Evolutionary conservation across 495 filamentous ascomycete species (phyloP).

Genomic region (Aspergillus heteromorphus): DNA sequence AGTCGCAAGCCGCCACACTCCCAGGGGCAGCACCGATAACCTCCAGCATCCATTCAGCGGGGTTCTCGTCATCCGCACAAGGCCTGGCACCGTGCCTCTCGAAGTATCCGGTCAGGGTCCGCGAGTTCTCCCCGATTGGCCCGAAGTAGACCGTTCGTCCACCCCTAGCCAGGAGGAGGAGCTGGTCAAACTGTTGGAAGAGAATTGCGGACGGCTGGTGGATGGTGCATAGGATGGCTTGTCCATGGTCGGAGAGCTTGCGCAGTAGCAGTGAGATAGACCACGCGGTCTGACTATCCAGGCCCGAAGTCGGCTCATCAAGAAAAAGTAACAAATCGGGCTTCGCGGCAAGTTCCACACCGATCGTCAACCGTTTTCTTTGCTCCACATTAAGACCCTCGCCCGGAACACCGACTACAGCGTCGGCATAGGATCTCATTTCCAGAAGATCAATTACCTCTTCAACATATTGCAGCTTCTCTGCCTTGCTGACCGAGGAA

Average conservation of each 20-base stretch:
- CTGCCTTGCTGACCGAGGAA: constrained; percentile 54
- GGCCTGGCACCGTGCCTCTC: constrained; percentile 59
- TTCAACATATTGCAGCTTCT: constrained; percentile 85
- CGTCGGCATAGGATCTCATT: constrained; percentile 82
- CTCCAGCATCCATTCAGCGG: constrained; percentile 90
- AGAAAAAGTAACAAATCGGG: constrained; percentile 30
- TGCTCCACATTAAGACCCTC: constrained; percentile 87
- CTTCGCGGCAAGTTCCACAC: constrained; percentile 81
- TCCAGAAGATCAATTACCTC: constrained; percentile 78
- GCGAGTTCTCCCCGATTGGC: constrained; percentile 65
- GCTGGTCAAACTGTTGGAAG: constrained; percentile 76
- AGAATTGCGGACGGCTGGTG: constrained; percentile 81
- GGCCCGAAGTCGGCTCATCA: not conserved
- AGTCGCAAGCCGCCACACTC: constrained; percentile 60
- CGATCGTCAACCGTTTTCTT: constrained; percentile 77
- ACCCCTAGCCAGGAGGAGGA: constrained; percentile 66
- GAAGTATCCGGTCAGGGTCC: constrained; percentile 53
- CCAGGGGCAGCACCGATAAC: constrained; percentile 78
- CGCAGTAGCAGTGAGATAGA: not conserved
- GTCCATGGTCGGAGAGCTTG: not conserved
- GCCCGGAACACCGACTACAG: constrained; percentile 80
- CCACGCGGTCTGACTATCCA: not conserved
- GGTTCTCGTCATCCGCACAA: constrained; percentile 53
- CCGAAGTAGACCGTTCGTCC: constrained; percentile 76
- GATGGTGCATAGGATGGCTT: constrained; percentile 41